Evolutionary conservation across 208 protist genomes (phyloP), one percentile per base, ranked within the genome.

Genomic region (Wallacemonas sp.): DNA sequence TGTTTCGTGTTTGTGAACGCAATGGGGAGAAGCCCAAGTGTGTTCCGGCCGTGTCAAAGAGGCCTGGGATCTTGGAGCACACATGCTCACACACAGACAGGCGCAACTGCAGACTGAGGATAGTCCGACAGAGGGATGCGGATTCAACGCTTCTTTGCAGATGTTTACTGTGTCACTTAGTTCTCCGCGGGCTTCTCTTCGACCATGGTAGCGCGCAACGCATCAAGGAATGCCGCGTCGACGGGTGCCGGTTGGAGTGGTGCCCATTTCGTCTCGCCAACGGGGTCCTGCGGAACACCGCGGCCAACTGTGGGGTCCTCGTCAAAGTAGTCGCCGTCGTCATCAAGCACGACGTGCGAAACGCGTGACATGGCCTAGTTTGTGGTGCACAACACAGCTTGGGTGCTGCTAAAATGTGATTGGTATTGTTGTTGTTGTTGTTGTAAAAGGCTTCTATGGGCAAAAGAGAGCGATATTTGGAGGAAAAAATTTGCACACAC

Each of bases 321-420:
- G 32, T 94, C 88, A 59, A 94, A 94, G 64, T 87, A 84, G 64
- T 94, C 88, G 5, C 84, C 85, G 4, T 84, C 85, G 26, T 94
- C 84, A 42, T 86, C 78, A 25, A 87, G 75, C 23, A 87, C 74
- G 1, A 89, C 83, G 61, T 92, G 82, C n/a, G 52, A 44, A 11
- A 59, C 28, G 52, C 52, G 52, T 33, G 52, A 59, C 52, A 59
- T 59, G 18, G 22, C 14, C 7, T 16, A 41, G 36, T 41, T 41
- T 41, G 36, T 14, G 36, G 36, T 41, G 36, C n/a, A n/a, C n/a
- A n/a, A n/a, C n/a, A n/a, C n/a, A n/a, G n/a, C n/a, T n/a, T n/a
- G n/a, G n/a, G n/a, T n/a, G n/a, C n/a, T n/a, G n/a, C n/a, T n/a
- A n/a, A n/a, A n/a, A n/a, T n/a, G n/a, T n/a, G n/a, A n/a, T n/a